phyloP scores from a whole-genome alignment of 495 filamentous ascomycete genomes.

The Neurospora sp. region DNA sequence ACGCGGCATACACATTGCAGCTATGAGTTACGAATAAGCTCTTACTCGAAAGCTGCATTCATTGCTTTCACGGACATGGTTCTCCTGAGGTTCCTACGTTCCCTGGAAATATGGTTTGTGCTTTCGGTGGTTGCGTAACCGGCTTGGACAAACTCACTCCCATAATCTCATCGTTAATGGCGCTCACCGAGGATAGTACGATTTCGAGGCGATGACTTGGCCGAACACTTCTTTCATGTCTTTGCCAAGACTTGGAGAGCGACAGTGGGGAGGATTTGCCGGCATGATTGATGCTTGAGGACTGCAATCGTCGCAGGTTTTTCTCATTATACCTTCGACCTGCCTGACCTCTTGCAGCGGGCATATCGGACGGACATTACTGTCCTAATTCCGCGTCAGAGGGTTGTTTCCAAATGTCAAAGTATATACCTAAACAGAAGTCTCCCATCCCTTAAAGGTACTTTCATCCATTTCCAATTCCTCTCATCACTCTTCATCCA shows the following conservation, averaged over 20 bases:
- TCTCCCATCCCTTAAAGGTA: no score
- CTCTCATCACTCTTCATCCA: no score
- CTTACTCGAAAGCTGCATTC: background rate
- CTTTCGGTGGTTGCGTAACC: background rate
- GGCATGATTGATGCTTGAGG: background rate
- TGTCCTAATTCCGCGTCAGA: background rate
- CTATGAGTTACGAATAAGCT: background rate
- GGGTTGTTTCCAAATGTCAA: no score
- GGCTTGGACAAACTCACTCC: background rate
- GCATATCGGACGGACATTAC: background rate
- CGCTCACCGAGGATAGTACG: background rate
- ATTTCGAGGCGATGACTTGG: background rate
- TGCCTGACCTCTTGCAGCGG: background rate
- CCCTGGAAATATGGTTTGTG: background rate
- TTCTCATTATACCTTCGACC: background rate
- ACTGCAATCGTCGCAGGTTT: no score
- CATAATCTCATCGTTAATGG: background rate
- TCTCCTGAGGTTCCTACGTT: background rate
- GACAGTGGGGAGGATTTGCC: background rate
- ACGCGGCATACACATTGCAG: background rate
- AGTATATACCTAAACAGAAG: no score
- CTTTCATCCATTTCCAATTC: no score
- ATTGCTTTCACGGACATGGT: background rate
- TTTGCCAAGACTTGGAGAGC: background rate
- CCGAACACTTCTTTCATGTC: background rate